Evolutionary conservation across 2,329 filamentous ascomycete genomes (phyloP).

Genomic region (Diaporthe sp.): DNA sequence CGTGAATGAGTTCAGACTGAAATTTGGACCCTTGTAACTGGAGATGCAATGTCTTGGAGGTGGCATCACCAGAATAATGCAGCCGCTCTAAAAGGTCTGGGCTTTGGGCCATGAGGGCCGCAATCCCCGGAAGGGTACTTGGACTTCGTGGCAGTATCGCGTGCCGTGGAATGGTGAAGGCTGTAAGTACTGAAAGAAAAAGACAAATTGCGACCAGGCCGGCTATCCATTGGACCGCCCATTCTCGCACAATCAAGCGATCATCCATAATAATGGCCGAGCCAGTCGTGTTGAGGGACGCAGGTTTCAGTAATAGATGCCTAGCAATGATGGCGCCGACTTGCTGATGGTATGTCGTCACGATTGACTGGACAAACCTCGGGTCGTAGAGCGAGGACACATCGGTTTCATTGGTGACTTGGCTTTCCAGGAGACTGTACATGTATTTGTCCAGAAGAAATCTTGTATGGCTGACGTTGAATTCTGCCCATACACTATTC

Average conservation of each 20-base stretch:
- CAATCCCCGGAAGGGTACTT: background rate
- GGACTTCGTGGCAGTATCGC: background rate
- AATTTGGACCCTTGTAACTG: background rate
- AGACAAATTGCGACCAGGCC: background rate
- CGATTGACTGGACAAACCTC: background rate
- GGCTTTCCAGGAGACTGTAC: background rate
- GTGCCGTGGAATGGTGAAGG: background rate
- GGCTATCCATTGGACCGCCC: background rate
- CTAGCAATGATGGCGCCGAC: background rate
- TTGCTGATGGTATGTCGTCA: background rate
- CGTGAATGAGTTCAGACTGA: background rate
- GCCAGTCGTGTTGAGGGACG: background rate
- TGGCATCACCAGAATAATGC: background rate
- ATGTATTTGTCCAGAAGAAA: slow-evolving; percentile 45
- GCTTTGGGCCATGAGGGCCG: background rate
- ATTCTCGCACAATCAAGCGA: background rate
- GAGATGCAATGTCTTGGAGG: background rate
- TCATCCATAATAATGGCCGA: background rate
- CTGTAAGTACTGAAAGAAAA: background rate
- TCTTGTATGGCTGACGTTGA: slow-evolving; percentile 31
- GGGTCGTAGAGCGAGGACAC: background rate
- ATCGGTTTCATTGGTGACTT: background rate
- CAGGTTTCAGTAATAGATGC: background rate
- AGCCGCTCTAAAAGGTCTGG: background rate
- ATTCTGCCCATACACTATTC: fast-evolving